Evolutionary conservation across 257 asterid genomes (phyloP).

Genomic region (Striga asiatica): DNA sequence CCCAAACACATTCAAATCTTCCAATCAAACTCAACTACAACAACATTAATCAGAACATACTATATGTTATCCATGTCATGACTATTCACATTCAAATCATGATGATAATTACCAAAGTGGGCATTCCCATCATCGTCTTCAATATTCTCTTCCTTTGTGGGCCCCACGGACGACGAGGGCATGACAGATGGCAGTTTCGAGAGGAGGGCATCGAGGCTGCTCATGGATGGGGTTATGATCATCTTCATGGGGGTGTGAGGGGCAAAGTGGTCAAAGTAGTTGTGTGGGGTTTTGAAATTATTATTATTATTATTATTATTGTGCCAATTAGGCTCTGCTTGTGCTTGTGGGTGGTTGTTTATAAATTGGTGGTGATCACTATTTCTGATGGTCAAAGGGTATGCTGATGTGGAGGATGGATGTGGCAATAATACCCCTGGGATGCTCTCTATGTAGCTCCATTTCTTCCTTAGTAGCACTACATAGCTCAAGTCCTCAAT

Average conservation of each 20-base stretch:
- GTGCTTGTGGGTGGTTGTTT: conserved; percentile 28
- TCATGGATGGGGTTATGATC: conserved; percentile 86
- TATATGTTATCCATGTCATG: conserved; percentile 34
- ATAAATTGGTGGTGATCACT: too few relatives aligned
- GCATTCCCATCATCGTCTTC: conserved; percentile 25
- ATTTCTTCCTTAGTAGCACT: conserved; percentile 76
- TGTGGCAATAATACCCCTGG: conserved; percentile 94
- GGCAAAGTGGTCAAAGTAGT: conserved; percentile 30
- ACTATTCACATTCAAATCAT: conserved; percentile 61
- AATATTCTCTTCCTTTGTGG: conserved; percentile 45
- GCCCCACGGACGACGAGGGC: conserved; percentile 29
- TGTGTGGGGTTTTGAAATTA: conserved; percentile 11
- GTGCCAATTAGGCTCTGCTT: conserved; percentile 58
- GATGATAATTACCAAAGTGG: conserved; percentile 48
- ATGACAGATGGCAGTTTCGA: conserved; percentile 84
- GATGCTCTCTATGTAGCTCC: conserved; percentile 86
- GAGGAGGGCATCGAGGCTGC: conserved; percentile 92
- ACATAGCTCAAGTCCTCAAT: conserved; percentile 89
- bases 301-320: conserved; percentile 22
- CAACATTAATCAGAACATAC: background rate
- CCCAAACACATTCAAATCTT: background rate
- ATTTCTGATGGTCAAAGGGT: conserved; percentile 27
- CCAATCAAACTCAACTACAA: background rate
- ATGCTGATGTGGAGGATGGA: conserved; percentile 76
- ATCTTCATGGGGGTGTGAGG: conserved; percentile 32